Conservation (phyloP, 768 basidiomycete genomes). For the Boletus subparvulus region DNA sequence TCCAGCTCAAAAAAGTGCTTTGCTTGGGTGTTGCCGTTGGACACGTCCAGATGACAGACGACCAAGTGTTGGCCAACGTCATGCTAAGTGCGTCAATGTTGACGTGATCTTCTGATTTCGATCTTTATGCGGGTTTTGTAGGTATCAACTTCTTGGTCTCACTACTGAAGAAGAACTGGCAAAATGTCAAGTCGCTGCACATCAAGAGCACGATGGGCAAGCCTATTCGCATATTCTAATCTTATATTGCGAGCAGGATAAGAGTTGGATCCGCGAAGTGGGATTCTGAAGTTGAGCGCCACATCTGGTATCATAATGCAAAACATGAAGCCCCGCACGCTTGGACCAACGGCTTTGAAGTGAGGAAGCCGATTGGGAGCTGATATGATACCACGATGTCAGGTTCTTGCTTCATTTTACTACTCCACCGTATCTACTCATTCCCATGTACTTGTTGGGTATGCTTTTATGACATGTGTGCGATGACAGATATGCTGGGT, state of each 20-base stretch:
- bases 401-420: conserved; percentile 19
- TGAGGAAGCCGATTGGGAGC: conserved; percentile 87
- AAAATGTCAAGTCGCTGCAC: conserved; percentile 98
- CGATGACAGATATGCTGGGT: conserved; percentile 9
- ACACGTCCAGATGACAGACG: conserved; percentile 95
- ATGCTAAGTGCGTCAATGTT: conserved; percentile 75
- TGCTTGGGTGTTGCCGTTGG: conserved; percentile 99
- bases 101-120: not conserved
- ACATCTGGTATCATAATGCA: conserved; percentile 63
- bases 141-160: conserved; percentile 99
- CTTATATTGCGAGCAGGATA: not conserved
- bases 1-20: conserved; percentile 99
- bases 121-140: conserved; percentile 29
- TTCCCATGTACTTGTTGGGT: conserved; percentile 24
- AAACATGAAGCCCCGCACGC: conserved; percentile 97
- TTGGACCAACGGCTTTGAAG: conserved; percentile 86
- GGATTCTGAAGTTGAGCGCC: conserved; percentile 17
- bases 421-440: conserved; percentile 10
- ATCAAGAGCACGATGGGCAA: conserved; percentile 99
- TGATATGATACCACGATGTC: conserved; percentile 48
- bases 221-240: conserved; percentile 89
- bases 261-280: conserved; percentile 14
- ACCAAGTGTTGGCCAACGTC: conserved; percentile 95
- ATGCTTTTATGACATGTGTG: conserved; percentile 12
- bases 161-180: conserved; percentile 99